These are phyloP conservation scores for Aspergillus intermedius DNA, from an alignment of 2,329 filamentous ascomycete species.

Conservation along the genomic window DNA sequence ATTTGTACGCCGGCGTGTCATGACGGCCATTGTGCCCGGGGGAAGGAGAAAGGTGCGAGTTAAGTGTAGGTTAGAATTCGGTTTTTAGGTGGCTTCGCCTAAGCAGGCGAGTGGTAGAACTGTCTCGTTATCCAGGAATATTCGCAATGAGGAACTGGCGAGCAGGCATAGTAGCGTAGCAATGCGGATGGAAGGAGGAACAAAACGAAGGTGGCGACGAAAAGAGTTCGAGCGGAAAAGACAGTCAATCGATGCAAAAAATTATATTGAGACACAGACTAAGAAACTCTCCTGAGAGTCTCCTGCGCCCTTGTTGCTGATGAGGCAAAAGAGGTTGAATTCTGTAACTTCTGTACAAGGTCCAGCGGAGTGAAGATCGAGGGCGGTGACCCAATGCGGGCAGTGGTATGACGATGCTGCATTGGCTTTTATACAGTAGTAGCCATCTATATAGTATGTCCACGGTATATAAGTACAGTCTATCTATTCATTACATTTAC, in stretches of 20 bases:
- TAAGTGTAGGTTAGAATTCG: background rate
- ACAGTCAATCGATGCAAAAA: background rate
- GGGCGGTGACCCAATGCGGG: background rate
- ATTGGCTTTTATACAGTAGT: conserved; percentile 4
- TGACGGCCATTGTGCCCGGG: conserved; percentile 47
- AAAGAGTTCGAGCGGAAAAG: background rate
- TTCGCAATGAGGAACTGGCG: conserved; percentile 1
- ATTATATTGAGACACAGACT: background rate
- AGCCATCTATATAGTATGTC: no score
- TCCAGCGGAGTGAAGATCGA: no score
- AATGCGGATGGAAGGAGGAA: background rate
- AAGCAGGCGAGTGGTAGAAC: background rate
- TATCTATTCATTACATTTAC: background rate
- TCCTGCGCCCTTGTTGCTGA: background rate
- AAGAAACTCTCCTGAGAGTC: background rate
- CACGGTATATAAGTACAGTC: background rate
- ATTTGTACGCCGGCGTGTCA: conserved; percentile 68
- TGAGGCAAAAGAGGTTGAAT: background rate
- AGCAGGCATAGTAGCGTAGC: conserved; percentile 5
- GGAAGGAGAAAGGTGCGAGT: no score
- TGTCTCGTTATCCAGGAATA: conserved; percentile 9
- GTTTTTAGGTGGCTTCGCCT: background rate
- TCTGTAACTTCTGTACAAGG: background rate
- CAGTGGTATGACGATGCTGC: no score
- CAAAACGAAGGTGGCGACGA: background rate